Conservation (phyloP, 768 basidiomycete species). For the Rhodosporidiobolus sp. region DNA sequence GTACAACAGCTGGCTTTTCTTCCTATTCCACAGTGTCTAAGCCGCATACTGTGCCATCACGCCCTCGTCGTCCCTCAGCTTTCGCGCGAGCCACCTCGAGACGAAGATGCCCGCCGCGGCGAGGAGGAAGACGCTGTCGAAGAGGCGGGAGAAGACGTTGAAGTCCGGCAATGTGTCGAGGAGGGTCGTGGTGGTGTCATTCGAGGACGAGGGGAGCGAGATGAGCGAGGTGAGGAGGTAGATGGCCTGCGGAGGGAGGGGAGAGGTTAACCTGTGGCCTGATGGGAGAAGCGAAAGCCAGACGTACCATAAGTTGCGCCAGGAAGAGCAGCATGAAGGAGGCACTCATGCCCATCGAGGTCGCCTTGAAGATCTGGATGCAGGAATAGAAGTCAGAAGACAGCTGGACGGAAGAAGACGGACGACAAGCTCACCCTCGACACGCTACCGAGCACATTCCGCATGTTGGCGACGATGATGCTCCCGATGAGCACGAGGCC, state of each 20-base stretch:
- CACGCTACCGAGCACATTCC: constrained; percentile 42
- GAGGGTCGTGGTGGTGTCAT: constrained; percentile 26
- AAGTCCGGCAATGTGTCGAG: constrained; percentile 44
- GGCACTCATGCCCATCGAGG: constrained; percentile 42
- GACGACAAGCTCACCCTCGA: constrained; percentile 32
- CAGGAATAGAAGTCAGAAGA: neutral
- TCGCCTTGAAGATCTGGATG: constrained; percentile 42
- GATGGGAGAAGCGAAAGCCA: neutral
- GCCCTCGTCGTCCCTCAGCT: constrained; percentile 34
- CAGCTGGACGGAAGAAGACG: neutral
- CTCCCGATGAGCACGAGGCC: constrained; percentile 41
- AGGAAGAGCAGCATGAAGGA: constrained; percentile 46
- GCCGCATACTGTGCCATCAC: constrained; percentile 24
- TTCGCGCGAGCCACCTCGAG: constrained; percentile 33
- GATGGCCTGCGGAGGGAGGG: constrained; percentile 34
- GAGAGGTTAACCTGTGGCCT: neutral
- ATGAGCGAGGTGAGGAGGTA: constrained; percentile 46
- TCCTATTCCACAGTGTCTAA: too few species aligned
- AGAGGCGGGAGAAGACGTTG: constrained; percentile 44
- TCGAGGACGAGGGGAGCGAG: constrained; percentile 39
- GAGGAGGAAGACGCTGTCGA: constrained; percentile 44
- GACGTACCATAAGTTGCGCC: constrained; percentile 44
- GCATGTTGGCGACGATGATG: constrained; percentile 45
- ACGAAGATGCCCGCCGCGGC: constrained; percentile 37
- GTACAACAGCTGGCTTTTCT: too few species aligned